phyloP scores from a whole-genome alignment of 345 rosid genomes.

The Bruguiera gymnorhiza region DNA sequence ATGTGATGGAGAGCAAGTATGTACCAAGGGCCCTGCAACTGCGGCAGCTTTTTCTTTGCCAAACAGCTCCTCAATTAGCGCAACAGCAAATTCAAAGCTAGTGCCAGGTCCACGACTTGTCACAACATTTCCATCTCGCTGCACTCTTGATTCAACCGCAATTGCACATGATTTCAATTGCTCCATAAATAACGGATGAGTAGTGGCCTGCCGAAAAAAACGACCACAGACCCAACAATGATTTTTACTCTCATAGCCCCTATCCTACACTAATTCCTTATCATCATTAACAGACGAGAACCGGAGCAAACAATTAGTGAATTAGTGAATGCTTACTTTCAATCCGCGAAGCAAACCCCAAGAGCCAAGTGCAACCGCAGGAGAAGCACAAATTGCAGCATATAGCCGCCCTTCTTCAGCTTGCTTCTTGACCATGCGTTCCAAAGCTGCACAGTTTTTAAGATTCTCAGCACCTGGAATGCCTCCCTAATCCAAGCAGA shows the following conservation, averaged over 20 bases:
- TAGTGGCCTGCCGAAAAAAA: conserved; percentile 60
- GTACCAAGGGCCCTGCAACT: conserved; percentile 75
- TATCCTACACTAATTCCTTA: background rate
- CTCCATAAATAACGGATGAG: conserved; percentile 81
- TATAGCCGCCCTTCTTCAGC: conserved; percentile 66
- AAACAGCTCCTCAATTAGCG: conserved; percentile 63
- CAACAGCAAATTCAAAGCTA: conserved; percentile 77
- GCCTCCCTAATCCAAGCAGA: conserved; percentile 55
- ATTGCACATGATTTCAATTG: conserved; percentile 58
- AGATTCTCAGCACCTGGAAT: conserved; percentile 82
- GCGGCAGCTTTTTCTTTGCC: conserved; percentile 76
- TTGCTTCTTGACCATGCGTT: conserved; percentile 72
- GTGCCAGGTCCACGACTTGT: conserved; percentile 93
- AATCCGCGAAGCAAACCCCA: conserved; percentile 89
- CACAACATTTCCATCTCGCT: conserved; percentile 64
- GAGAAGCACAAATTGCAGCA: conserved; percentile 89
- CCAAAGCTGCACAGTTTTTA: conserved; percentile 59
- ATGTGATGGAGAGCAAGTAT: background rate
- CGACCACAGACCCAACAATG: background rate
- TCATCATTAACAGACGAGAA: conserved; percentile 2
- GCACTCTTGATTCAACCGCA: conserved; percentile 82
- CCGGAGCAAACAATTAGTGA: background rate
- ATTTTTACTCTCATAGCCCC: background rate
- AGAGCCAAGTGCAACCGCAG: conserved; percentile 71
- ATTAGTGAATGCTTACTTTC: conserved; percentile 40